Evolutionary conservation across 805 yeast species (phyloP), one percentile per base, ranked within the genome.

Genomic region (Suhomyces pyralidae): DNA sequence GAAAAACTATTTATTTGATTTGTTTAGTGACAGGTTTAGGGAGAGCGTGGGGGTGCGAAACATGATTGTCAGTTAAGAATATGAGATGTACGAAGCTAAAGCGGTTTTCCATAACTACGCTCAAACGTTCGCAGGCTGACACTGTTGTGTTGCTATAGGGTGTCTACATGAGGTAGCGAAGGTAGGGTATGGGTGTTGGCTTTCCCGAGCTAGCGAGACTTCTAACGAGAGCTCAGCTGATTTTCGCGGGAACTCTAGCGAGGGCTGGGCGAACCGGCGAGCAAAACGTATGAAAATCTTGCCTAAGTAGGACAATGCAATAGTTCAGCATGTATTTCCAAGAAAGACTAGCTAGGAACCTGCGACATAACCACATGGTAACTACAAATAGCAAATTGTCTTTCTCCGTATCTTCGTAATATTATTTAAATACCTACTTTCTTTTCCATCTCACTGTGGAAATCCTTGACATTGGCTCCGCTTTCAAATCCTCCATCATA

Each of bases 391-490:
- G 2, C 32, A 5, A 12, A 28, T 28, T 12, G 32, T 10, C 5
- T 38, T 24, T 42, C n/a, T 42, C 28, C 22, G 19, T 42, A 20
- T 22, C 28, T 20, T 42, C 22, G 28, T 42, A 24, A 42, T 42
- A 24, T 22, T 42, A 42, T 42, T 20, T 30, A 46, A 46, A 46
- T 46, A 36, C 49, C 84, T 71, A 86, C 70, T 52, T 76, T 79
- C 64, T 73, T 80, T 69, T 88, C 94, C 78, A 90, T 78, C 61
- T 86, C 90, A 14, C 83, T 64, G 66, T 90, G 96, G 74, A 90
- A 81, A 62, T 85, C 89, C 55, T 57, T 59, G 25, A 65, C 74
- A 42, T 68, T 64, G 25, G 65, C 58, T 1, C 77, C 77, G 25
- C 67, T 66, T 57, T 74, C 78, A 56, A 76, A 65, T 49, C 81